These are phyloP conservation scores for Beta macrorhiza DNA, from an alignment of 179 eudicot genomes.

Conservation along the genomic window DNA sequence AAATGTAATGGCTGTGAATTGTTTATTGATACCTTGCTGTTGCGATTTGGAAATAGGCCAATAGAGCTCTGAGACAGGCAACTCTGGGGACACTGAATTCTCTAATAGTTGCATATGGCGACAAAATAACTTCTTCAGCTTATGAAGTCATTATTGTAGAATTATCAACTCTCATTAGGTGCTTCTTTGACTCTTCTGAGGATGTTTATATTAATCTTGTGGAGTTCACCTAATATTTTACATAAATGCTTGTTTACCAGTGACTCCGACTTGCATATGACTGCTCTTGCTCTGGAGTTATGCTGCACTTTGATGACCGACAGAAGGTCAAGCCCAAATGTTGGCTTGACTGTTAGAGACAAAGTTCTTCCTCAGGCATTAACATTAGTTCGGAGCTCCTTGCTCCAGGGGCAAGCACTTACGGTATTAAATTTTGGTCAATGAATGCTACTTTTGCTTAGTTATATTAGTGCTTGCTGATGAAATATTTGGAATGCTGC, in stretches of 20 bases:
- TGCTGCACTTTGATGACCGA: conserved; percentile 96
- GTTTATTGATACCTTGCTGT: conserved; percentile 16
- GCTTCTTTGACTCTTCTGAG: conserved; percentile 8
- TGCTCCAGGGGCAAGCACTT: conserved; percentile 98
- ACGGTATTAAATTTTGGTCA: conserved; percentile 43
- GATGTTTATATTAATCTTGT: conserved; percentile 10
- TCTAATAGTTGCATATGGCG: conserved; percentile 83
- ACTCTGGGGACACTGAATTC: conserved; percentile 92
- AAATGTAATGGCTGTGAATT: neutral
- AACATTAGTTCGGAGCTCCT: conserved; percentile 72
- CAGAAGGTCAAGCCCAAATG: conserved; percentile 67
- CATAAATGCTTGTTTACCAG: conserved; percentile 39
- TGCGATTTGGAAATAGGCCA: conserved; percentile 58
- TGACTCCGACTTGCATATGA: conserved; percentile 98
- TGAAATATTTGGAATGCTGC: conserved; percentile 32
- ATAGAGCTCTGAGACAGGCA: conserved; percentile 90
- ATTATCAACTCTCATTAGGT: conserved; percentile 93
- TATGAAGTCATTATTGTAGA: conserved; percentile 93
- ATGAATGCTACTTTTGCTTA: neutral
- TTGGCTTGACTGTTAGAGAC: conserved; percentile 74
- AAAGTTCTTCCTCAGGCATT: conserved; percentile 98
- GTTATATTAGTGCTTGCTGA: conserved; percentile 18
- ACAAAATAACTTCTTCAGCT: conserved; percentile 83
- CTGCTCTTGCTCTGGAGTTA: conserved; percentile 91
- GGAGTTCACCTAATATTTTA: neutral